A percentile compares a stretch with the other conserved stretches of the same genome.
phyloP scores from a whole-genome alignment of 805 yeast species.

The Monosporozyma unispora region DNA sequence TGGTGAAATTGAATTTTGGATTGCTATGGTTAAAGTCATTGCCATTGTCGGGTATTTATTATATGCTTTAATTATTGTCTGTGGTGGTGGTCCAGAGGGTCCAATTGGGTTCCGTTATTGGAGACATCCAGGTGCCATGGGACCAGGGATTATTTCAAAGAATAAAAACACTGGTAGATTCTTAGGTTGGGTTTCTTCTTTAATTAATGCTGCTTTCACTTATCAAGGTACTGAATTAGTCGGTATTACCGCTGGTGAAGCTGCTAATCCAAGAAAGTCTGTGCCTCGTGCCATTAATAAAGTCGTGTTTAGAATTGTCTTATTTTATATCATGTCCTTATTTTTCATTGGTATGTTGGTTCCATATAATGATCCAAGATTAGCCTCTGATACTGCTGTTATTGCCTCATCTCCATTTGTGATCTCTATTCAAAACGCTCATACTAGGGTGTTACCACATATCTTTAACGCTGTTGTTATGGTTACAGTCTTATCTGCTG shows the following conservation, averaged over 20 bases:
- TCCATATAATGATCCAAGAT: conserved; percentile 49
- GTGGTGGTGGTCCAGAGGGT: conserved; percentile 48
- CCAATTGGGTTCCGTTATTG: conserved; percentile 58
- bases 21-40: conserved; percentile 42
- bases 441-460: conserved; percentile 57
- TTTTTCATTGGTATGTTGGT: conserved; percentile 58
- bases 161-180: conserved; percentile 38
- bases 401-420: conserved; percentile 58
- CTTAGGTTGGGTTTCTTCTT: conserved; percentile 46
- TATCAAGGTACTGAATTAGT: conserved; percentile 53
- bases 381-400: conserved; percentile 29
- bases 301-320: conserved; percentile 51
- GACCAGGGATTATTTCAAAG: conserved; percentile 41
- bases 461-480: conserved; percentile 67
- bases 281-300: conserved; percentile 62
- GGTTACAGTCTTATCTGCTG: conserved; percentile 63
- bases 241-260: conserved; percentile 53
- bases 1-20: conserved; percentile 53
- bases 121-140: conserved; percentile 65
- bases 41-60: conserved; percentile 48
- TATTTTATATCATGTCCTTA: conserved; percentile 52
- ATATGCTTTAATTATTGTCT: conserved; percentile 46
- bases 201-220: conserved; percentile 49
- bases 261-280: conserved; percentile 55
- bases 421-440: conserved; percentile 56